Evolutionary conservation across 2,329 filamentous ascomycete genomes (phyloP), one percentile per base, ranked within the genome.

Genomic region (Cucurbitaria berberidis): DNA sequence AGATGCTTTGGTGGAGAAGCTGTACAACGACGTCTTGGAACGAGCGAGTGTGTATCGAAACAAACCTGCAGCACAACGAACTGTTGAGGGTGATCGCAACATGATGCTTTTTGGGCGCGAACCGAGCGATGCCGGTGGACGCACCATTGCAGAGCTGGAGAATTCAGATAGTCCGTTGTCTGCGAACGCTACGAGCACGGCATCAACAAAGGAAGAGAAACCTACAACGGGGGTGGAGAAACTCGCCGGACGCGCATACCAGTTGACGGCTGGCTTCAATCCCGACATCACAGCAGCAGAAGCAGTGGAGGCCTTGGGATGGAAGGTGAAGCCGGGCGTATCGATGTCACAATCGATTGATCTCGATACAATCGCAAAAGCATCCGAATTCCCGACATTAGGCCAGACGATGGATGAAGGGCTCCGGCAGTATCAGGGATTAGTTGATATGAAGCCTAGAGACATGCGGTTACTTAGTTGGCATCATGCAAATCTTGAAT

Each of bases 401-500:
- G 95, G 95, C 1, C 89, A 89, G n/a, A 89, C 96, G 2, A 89
- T 98, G 79, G 91, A 99, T 67, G 87, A 92, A 60, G 91, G 92
- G n/a, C 87, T 99, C 55, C 83, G 83, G 16, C 93, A 98, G 73
- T 99, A 96, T 72, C 88, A 90, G 67, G 81, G 84, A 27, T 84
- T 99, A 43, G 83, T 98, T 24, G 88, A 96, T 53, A 78, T 99
- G 46, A 90, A 87, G 13, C 85, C 93, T 1, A 90, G 91, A 69
- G 95, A 99, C 68, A 88, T 96, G 75, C 86, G 95, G 40, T 81
- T 99, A 15, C 83, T 98, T 68, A 99, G 97, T 69, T 99, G 95
- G 95, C 96, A 99, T 75, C 89, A 97, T 73, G 96, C 96, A 60
- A 99, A 99, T 70, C 82, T 99, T 13, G 95, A 99, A 75, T 99